Evolutionary conservation across 768 basidiomycete genomes (phyloP).

Genomic region (Roridomyces roridus): DNA sequence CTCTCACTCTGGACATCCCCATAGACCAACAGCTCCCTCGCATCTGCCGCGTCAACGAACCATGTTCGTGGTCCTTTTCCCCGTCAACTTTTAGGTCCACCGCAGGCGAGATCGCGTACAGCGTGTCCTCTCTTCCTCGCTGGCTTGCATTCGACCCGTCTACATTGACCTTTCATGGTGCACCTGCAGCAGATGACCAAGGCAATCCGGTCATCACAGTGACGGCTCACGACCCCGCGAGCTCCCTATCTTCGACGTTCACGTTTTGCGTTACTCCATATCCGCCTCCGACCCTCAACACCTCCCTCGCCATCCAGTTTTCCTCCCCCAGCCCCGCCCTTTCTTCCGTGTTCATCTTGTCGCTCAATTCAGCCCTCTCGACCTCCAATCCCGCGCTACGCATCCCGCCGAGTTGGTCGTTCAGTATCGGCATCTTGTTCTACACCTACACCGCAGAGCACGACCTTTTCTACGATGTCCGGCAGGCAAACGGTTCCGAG

Average conservation of each 20-base stretch:
- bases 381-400: slow-evolving; percentile 63
- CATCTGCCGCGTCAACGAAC: slow-evolving; percentile 70
- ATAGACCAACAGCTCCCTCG: slow-evolving; percentile 77
- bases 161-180: slow-evolving; percentile 70
- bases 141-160: slow-evolving; percentile 81
- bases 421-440: slow-evolving; percentile 83
- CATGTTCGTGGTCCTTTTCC: slow-evolving; percentile 76
- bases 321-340: slow-evolving; percentile 62
- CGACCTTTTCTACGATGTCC: slow-evolving; percentile 61
- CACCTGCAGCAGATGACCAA: slow-evolving; percentile 65
- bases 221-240: slow-evolving; percentile 61
- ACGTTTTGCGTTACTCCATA: slow-evolving; percentile 62
- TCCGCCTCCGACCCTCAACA: slow-evolving; percentile 58
- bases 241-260: slow-evolving; percentile 58
- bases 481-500: slow-evolving; percentile 67
- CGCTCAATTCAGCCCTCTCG: slow-evolving; percentile 62
- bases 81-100: slow-evolving; percentile 65
- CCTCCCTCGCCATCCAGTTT: slow-evolving; percentile 67
- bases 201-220: slow-evolving; percentile 68
- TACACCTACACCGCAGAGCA: slow-evolving; percentile 62
- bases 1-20: slow-evolving; percentile 61
- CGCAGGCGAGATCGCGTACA: slow-evolving; percentile 52
- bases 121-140: slow-evolving; percentile 61
- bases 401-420: slow-evolving; percentile 85
- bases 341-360: slow-evolving; percentile 77